Evolutionary conservation across 169 alveolate genomes (phyloP).

Genomic region (Plasmodium vivax): DNA sequence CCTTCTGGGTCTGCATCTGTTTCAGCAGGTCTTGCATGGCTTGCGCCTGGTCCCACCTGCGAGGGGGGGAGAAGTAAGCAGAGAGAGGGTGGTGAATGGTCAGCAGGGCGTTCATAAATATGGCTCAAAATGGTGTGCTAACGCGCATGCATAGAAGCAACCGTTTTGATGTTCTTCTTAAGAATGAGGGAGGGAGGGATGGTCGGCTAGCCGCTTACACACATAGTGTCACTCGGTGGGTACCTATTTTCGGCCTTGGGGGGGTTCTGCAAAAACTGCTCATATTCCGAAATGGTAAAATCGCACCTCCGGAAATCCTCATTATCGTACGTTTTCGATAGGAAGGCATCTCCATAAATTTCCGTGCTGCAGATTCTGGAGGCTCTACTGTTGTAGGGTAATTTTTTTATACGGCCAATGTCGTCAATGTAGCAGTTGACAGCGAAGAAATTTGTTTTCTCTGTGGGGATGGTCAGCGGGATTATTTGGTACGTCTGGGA

Average conservation of each 20-base stretch:
- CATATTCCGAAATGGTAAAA: conserved; percentile 84
- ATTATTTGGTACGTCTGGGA: conserved; percentile 85
- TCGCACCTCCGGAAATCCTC: conserved; percentile 87
- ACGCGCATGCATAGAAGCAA: neutral
- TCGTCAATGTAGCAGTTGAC: conserved; percentile 91
- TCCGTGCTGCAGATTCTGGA: conserved; percentile 90
- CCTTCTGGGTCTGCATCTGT: conserved; percentile 70
- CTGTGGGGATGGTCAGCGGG: conserved; percentile 90
- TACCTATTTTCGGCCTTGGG: conserved; percentile 90
- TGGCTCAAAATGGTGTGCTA: neutral
- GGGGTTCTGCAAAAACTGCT: conserved; percentile 85
- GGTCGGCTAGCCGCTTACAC: neutral
- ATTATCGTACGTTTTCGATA: conserved; percentile 90
- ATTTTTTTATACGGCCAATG: conserved; percentile 89
- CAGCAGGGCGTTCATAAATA: neutral
- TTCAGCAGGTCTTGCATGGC: conserved; percentile 70
- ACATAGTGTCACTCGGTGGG: neutral
- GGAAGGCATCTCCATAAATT: conserved; percentile 91
- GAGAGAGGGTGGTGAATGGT: neutral
- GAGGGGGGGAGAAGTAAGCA: neutral
- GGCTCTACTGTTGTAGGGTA: conserved; percentile 91
- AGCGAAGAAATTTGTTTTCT: conserved; percentile 83
- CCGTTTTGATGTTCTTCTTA: neutral
- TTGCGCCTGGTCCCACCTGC: conserved; percentile 72
- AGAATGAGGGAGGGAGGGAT: neutral